Conservation (phyloP, 2,329 filamentous ascomycete species). For the Xenoacremonium recifei region DNA sequence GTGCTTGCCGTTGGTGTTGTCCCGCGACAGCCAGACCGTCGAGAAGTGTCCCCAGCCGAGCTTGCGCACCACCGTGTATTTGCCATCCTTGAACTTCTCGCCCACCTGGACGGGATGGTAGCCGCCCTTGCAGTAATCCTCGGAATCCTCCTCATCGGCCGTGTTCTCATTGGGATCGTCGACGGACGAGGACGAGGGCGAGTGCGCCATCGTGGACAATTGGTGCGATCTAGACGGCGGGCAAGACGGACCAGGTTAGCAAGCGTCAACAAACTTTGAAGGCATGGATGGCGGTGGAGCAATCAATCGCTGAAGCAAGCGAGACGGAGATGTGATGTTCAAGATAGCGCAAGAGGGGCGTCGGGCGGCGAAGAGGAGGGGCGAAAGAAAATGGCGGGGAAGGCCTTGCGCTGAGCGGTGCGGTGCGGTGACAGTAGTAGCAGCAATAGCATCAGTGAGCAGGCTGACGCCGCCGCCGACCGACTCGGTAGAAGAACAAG, state of each 20-base stretch:
- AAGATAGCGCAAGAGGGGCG: too few relatives aligned
- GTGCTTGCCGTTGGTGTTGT: constrained; percentile 87
- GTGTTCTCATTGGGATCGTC: constrained; percentile 89
- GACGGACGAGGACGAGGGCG: constrained; percentile 74
- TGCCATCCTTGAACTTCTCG: not conserved
- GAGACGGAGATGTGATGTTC: not conserved
- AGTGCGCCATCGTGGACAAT: constrained; percentile 60
- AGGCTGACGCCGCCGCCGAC: too few relatives aligned
- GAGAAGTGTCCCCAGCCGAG: not conserved
- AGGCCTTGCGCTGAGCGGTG: not conserved
- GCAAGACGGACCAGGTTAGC: too few relatives aligned
- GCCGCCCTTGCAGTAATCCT: constrained; percentile 53
- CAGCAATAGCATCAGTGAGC: not conserved
- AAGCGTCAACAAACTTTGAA: constrained; percentile 13
- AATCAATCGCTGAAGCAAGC: constrained; percentile 1
- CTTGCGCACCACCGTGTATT: not conserved
- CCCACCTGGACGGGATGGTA: not conserved
- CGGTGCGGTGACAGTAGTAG: not conserved
- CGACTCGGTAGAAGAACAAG: too few relatives aligned
- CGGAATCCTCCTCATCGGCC: constrained; percentile 96
- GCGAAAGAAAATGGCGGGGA: constrained; percentile 4
- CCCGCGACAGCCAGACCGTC: constrained; percentile 49
- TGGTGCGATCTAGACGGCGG: constrained; percentile 48
- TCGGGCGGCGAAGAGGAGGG: not conserved
- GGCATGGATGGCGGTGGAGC: too few relatives aligned